Base-by-base conservation (phyloP, 1,284 basidiomycete genomes). In the Puccinia brachypodii region DNA sequence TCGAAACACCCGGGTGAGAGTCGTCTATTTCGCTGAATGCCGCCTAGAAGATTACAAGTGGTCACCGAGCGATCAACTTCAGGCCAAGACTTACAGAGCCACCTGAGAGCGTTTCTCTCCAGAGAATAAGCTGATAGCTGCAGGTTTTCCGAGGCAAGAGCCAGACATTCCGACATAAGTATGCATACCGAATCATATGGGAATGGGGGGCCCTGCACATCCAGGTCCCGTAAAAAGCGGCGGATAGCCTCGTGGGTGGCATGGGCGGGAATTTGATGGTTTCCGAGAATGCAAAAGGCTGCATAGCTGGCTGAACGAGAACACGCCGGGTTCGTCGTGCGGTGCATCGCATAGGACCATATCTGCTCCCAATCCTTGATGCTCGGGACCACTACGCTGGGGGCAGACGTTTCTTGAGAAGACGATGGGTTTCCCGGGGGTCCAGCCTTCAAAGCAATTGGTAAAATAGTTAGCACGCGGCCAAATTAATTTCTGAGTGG, bases 121-220 rank as follows among this genome's bases (percentile, higher is more conserved):
- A 96, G 88, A 47, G 91, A 91, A 88, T 93, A 90, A 3, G 91
- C 89, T 86, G 94, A 94, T 9, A 25, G 92, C 89, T 64, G 92
- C 91, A 84, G 97, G 94, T 84, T 92, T 91, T 80, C 90, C 91
- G 0, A 93, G 91, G 22, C 92, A 87, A 31, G 88, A 89, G 42
- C 96, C 88, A 81, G 90, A 91, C 31, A 89, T 88, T 19, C 89
- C 87, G 64, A 98, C 88, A 85, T 98, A 93, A 71, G 89, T 88
- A 64, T 28, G 87, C 94, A 96, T 33, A 95, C 92, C 0, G 95
- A 91, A 84, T 98, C 96, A 84, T 90, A 92, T 0, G 94, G 93
- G 83, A 90, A 91, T 1, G 91, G 88, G 0, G 95, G 95, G 0
- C 94, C 94, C 86, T 96, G 94, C 19, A 96, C 89, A 84, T 94